phyloP scores from a whole-genome alignment of 441 rosid genomes.

The Biscutella laevigata region DNA sequence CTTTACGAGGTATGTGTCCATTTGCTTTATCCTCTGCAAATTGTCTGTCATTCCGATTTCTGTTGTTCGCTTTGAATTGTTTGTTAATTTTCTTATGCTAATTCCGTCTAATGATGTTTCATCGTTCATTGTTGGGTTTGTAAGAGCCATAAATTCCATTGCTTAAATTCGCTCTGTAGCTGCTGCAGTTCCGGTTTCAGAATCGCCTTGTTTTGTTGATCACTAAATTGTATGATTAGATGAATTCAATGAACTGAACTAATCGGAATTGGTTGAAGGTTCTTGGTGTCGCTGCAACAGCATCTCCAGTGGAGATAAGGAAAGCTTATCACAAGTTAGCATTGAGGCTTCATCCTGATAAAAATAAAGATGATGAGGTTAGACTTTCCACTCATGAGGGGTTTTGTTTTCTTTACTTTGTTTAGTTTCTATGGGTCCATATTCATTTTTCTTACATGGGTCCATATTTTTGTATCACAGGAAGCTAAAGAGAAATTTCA shows the following conservation, averaged over 20 bases:
- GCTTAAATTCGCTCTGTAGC: not conserved
- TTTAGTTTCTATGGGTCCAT: not conserved
- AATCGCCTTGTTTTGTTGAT: not conserved
- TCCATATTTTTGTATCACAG: too few relatives aligned
- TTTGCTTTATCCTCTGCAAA: not conserved
- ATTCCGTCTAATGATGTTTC: too few relatives aligned
- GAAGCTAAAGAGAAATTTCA: slow-evolving; percentile 93
- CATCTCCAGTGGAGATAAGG: slow-evolving; percentile 76
- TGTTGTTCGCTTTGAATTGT: too few relatives aligned
- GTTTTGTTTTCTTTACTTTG: not conserved
- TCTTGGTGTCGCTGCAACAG: slow-evolving; percentile 64
- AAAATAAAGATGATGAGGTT: slow-evolving; percentile 86
- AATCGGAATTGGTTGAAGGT: slow-evolving; percentile 33
- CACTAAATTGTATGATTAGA: not conserved
- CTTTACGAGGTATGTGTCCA: slow-evolving; percentile 54
- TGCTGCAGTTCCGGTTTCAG: not conserved
- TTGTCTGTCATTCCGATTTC: not conserved
- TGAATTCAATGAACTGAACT: not conserved
- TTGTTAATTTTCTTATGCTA: too few relatives aligned
- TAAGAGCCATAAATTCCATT: too few relatives aligned
- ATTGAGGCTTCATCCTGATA: slow-evolving; percentile 81
- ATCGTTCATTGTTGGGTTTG: too few relatives aligned
- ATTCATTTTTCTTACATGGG: too few relatives aligned
- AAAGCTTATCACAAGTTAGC: slow-evolving; percentile 87
- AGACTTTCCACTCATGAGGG: not conserved